Conservation (phyloP, 1,284 basidiomycete species). For the Cerrena zonata region DNA sequence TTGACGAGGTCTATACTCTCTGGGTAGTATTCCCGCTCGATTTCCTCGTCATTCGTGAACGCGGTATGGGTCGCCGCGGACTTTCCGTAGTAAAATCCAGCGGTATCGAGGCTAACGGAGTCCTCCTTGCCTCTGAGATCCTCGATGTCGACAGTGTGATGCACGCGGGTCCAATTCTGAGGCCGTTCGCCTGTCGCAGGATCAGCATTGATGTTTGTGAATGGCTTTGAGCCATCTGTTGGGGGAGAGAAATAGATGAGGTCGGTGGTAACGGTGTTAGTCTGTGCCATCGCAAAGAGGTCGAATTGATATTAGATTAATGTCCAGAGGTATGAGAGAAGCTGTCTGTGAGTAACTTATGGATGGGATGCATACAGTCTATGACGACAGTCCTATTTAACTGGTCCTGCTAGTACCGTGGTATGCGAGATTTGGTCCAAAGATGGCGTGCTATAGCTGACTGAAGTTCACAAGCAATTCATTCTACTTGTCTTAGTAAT, state of each 20-base stretch:
- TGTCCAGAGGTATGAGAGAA: too few species aligned
- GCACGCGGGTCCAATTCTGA: slow-evolving; percentile 18
- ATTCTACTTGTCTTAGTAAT: too few species aligned
- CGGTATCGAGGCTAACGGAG: slow-evolving; percentile 42
- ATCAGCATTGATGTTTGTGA: slow-evolving; percentile 23
- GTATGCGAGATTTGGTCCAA: too few species aligned
- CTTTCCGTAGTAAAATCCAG: slow-evolving; percentile 51
- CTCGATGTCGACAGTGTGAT: slow-evolving; percentile 39
- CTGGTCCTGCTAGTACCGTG: too few species aligned
- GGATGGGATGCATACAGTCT: too few species aligned
- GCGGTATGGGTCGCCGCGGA: slow-evolving; percentile 37
- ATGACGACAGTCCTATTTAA: too few species aligned
- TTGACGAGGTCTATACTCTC: slow-evolving; percentile 58
- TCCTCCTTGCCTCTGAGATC: slow-evolving; percentile 53
- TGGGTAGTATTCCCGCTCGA: slow-evolving; percentile 51
- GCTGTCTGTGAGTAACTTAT: too few species aligned
- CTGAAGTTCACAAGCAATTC: too few species aligned
- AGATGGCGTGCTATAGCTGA: too few species aligned
- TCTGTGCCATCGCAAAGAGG: not conserved
- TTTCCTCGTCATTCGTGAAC: slow-evolving; percentile 43
- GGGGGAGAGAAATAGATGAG: slow-evolving; percentile 30
- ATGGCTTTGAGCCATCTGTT: slow-evolving; percentile 28
- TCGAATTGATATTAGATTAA: too few species aligned
- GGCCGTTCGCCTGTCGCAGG: slow-evolving; percentile 16
- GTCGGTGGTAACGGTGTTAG: slow-evolving; percentile 17